phyloP scores from a whole-genome alignment of 257 asterid genomes.

The Anisodus tanguticus region DNA sequence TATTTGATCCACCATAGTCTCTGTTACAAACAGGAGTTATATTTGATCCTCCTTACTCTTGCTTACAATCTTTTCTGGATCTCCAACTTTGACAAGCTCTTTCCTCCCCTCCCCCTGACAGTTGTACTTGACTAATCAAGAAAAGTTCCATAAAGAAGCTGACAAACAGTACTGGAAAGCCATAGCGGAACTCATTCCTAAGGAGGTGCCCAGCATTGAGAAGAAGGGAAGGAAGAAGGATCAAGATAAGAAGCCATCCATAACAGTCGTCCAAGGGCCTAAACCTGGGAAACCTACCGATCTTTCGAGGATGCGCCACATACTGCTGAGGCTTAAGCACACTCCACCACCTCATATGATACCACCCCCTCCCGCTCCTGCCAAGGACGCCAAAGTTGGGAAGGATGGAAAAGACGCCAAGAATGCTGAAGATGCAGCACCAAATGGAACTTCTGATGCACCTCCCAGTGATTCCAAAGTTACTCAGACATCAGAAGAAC shows the following conservation, averaged over 20 bases:
- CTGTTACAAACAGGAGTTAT: background rate
- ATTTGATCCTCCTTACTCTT: background rate
- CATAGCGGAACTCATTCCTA: constrained; percentile 85
- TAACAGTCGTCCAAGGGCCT: constrained; percentile 83
- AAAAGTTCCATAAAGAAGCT: constrained; percentile 88
- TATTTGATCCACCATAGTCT: background rate
- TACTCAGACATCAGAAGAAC: constrained; percentile 48
- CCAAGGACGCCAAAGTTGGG: constrained; percentile 18
- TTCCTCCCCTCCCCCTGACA: constrained; percentile 29
- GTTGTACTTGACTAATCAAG: constrained; percentile 66
- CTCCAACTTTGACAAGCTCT: background rate
- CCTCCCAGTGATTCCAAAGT: constrained; percentile 23
- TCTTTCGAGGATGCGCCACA: constrained; percentile 34
- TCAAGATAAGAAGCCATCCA: constrained; percentile 45
- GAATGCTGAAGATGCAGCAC: constrained; percentile 43
- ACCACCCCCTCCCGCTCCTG: background rate
- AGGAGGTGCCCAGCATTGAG: constrained; percentile 82
- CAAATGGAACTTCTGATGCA: constrained; percentile 37
- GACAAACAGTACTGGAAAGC: constrained; percentile 96
- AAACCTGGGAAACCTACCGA: constrained; percentile 69
- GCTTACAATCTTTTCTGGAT: background rate
- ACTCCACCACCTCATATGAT: constrained; percentile 33
- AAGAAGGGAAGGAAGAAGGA: constrained; percentile 88
- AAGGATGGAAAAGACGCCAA: constrained; percentile 44
- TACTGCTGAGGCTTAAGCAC: constrained; percentile 31